Base-by-base conservation (phyloP, 192 early-diverging fungal species). In the Umbelopsis vinacea region DNA sequence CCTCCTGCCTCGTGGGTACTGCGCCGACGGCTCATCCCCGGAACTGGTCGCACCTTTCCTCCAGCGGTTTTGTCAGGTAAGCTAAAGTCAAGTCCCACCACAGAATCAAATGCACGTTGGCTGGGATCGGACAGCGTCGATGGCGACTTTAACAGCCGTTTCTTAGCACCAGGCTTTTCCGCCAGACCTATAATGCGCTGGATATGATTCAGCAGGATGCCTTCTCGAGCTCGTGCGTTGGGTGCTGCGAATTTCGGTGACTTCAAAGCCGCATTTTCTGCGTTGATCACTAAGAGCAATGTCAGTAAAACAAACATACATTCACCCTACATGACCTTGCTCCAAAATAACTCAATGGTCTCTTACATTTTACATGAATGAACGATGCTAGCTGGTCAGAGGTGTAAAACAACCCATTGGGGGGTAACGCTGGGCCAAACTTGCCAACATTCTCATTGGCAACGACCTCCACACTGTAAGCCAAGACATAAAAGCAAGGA, bases 241-340 rank as follows among this genome's bases (percentile, higher is more conserved):
- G 84, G 84, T 33, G 72, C 71, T 17, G 81, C 75, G 66, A 88
- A 72, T 50, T 84, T 81, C 7, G 84, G 84, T 52, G 86, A 82
- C 66, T 84, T 85, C 46, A 83, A 80, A 3, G 84, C 86, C 4
- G 86, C 83, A 71, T 88, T 86, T 23, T 86, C 83, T 38, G 81
- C 86, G 76, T 88, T 87, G 43, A 87, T 77, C 75, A 87, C 83
- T 78, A 50, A 53, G 75, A 26, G 1, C 33, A 8, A 24, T 17
- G 35, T n/a, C 0, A 69, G 45, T 17, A n/a, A 46, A 6, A 46
- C 47, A 8, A 33, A 19, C 14, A 17, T n/a, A n/a, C n/a, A n/a
- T n/a, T n/a, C n/a, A n/a, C n/a, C n/a, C 2, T 11, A 14, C 15
- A 63, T 5, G 12, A 8, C 14, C 10, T 26, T 68, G 9, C 40